These are phyloP conservation scores for Naganishia kalamii DNA, from an alignment of 768 basidiomycete genomes.

Conservation along the genomic window DNA sequence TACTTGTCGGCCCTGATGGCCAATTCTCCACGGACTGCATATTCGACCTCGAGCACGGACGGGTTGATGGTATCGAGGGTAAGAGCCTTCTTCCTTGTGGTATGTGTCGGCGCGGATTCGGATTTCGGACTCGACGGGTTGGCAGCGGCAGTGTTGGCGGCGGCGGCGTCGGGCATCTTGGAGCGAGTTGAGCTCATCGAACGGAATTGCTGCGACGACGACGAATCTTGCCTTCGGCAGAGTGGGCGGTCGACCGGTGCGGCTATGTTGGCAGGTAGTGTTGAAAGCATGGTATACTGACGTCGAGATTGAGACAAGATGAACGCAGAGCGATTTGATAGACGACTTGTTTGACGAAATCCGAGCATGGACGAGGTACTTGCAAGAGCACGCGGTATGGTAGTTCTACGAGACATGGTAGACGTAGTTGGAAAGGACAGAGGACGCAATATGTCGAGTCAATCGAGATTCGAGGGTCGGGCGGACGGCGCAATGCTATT, in stretches of 20 bases:
- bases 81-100: constrained; percentile 46
- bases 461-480: neutral
- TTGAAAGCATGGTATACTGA: neutral
- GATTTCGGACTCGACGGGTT: constrained; percentile 1
- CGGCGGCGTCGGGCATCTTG: constrained; percentile 12
- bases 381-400: neutral
- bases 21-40: constrained; percentile 94
- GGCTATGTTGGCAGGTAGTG: neutral
- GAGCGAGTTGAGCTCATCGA: constrained; percentile 4
- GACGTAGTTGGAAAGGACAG: too few species aligned
- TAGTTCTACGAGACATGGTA: neutral
- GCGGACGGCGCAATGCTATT: neutral
- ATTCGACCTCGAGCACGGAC: constrained; percentile 76
- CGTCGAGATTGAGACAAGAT: neutral
- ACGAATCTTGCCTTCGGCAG: neutral
- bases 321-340: neutral
- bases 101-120: neutral
- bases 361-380: constrained; percentile 3
- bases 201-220: constrained; percentile 5
- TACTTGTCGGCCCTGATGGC: constrained; percentile 87
- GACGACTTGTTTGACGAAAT: neutral
- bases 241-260: neutral
- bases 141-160: constrained; percentile 1
- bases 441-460: neutral
- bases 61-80: constrained; percentile 73